Conservation (phyloP, 2,329 filamentous ascomycete species). For the Colletotrichum acutatum region DNA sequence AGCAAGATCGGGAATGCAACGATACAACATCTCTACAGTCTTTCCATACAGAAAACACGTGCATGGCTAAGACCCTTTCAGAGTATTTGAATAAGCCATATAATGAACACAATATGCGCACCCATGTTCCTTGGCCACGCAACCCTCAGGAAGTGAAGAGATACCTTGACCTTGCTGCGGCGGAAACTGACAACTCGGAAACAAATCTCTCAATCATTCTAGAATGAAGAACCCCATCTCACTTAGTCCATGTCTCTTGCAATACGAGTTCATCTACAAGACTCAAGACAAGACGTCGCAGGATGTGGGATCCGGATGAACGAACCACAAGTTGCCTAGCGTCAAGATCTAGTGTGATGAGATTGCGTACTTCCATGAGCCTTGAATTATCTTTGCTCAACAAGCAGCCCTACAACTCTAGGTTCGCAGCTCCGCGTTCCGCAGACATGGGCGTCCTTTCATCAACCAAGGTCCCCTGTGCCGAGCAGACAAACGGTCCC, state of each 20-base stretch:
- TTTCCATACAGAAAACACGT: not conserved
- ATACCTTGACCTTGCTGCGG: not conserved
- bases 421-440: constrained; percentile 2
- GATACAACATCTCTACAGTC: not conserved
- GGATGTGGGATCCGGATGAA: not conserved
- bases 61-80: not conserved
- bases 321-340: not conserved
- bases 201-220: not conserved
- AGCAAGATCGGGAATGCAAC: no score
- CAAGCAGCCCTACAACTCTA: constrained; percentile 10
- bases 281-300: not conserved
- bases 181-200: not conserved
- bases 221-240: not conserved
- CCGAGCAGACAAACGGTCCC: not conserved
- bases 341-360: not conserved
- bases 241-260: not conserved
- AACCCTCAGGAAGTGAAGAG: not conserved
- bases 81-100: not conserved
- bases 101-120: not conserved
- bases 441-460: not conserved
- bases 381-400: not conserved
- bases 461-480: not conserved
- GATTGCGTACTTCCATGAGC: not conserved
- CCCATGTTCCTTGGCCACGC: not conserved
- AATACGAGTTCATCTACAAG: not conserved